Evolutionary conservation across 306 rosid species (phyloP), one percentile per base, ranked within the genome.

Genomic region (Vicia faba): DNA sequence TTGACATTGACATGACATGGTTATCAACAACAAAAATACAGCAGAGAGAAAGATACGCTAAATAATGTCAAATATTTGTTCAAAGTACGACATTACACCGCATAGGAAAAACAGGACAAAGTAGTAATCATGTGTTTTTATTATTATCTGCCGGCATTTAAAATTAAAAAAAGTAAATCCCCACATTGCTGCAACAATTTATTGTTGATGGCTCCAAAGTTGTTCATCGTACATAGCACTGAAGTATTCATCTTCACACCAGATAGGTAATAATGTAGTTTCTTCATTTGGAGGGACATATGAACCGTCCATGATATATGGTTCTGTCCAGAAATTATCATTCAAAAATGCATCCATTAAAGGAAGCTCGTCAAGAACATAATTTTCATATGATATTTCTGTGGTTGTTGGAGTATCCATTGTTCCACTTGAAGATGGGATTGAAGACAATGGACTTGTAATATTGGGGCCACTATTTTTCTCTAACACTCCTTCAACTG

Each of bases 311-410:
- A 14, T 33, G 16, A 75, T 13, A 25, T 36, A 60, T 26, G 79
- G 69, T 4, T 75, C 70, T 9, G 74, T 50, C 75, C 79, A 68
- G 29, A 75, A 58, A 68, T 60, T 13, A 3, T 15, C 29, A 68
- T 16, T 20, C 38, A 36, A 5, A 19, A 25, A 66, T 14, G n/a
- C 44, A 50, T 66, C 64, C 61, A 66, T n/a, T 4, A 38, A 25
- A 19, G 16, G 23, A 8, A 66, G 8, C 4, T 4, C 19, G 5
- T 74, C 62, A 15, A 15, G 9, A 66, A 45, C 11, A 11, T 0
- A 15, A 33, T 45, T 51, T 23, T 59, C 29, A 10, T 7, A 9
- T 16, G 40, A 48, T 48, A 48, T 60, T 13, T 33, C 38, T 8
- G 4, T 39, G 0, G 40, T 1, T 13, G 35, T 8, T 45, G 68